Base-by-base conservation (phyloP, 2,329 filamentous ascomycete species). In the Fusarium pseudocircinatum region DNA sequence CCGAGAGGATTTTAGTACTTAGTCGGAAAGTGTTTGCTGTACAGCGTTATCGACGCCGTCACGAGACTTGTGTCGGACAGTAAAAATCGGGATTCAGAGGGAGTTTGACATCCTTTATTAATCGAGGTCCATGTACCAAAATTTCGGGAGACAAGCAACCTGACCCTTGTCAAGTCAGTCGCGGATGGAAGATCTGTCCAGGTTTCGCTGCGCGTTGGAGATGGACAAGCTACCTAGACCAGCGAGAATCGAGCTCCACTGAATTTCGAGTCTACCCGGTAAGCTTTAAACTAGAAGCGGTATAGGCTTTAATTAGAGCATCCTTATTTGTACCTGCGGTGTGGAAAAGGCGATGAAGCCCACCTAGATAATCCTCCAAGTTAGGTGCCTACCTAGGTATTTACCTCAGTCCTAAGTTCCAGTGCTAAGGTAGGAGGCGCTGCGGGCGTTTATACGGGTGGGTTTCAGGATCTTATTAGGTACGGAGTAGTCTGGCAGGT, bases 141-240 rank as follows among this genome's bases (percentile, higher is more conserved):
- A 60, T 71, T 77, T 74, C 70, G 60, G 66, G 43, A 70, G 59
- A 70, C n/a, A 28, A 26, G 28, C 52, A 65, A 57, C 56, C 32
- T 37, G 34, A 59, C 47, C 75, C 68, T 75, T 76, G 73, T 68
- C 68, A 70, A 54, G 63, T 73, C 70, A 63, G 68, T 64, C 63
- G 63, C 39, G 46, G 53, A 70, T 70, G 50, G 64, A 72, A 50
- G 62, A 73, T 75, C 68, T 44, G 58, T 57, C 68, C 28, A 44
- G 67, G 61, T 39, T 67, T 57, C 50, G 73, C 61, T 60, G 59
- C 59, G 63, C 52, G 52, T 67, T 68, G 67, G 61, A 69, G 65
- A 69, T 60, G 42, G 66, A 50, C 40, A 69, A 32, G 60, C n/a
- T n/a, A n/a, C n/a, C n/a, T n/a, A n/a, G n/a, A n/a, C n/a, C n/a